Conservation (phyloP, 1,139 yeast genomes). For the Arxiozyma telluris region DNA sequence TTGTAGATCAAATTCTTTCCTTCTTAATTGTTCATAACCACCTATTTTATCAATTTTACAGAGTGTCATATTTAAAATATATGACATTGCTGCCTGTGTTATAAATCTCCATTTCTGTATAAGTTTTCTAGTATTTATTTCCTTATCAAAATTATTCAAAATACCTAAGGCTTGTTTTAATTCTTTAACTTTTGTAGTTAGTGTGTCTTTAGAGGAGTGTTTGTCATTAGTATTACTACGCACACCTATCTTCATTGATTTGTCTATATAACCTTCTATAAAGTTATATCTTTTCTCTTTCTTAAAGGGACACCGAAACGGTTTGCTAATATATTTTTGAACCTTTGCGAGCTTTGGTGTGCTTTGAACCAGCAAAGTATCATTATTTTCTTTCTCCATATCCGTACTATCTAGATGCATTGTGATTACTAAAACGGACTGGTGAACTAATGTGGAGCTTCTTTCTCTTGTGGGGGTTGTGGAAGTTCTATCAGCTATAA, state of each 20-base stretch:
- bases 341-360: neutral
- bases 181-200: slow-evolving; percentile 23
- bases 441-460: neutral
- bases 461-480: too few species aligned
- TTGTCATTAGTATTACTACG: neutral
- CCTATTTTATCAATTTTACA: slow-evolving; percentile 37
- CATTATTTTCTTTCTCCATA: neutral
- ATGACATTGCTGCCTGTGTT: slow-evolving; percentile 38
- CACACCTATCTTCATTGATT: neutral
- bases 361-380: neutral
- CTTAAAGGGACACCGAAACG: neutral
- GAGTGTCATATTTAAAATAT: slow-evolving; percentile 35
- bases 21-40: slow-evolving; percentile 37
- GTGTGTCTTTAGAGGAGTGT: neutral
- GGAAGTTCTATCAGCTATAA: neutral
- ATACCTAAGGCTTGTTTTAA: slow-evolving; percentile 34
- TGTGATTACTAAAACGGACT: neutral
- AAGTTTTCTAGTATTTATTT: slow-evolving; percentile 23
- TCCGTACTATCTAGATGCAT: neutral
- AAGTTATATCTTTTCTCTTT: neutral
- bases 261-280: neutral
- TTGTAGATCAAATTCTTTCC: slow-evolving; percentile 31
- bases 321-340: neutral
- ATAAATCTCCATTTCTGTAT: slow-evolving; percentile 39
- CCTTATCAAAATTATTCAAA: slow-evolving; percentile 22